A percentile compares a stretch with the other conserved stretches of the same genome.
Evolutionary conservation across 306 rosid genomes (phyloP).

Genomic region (Alnus glutinosa): DNA sequence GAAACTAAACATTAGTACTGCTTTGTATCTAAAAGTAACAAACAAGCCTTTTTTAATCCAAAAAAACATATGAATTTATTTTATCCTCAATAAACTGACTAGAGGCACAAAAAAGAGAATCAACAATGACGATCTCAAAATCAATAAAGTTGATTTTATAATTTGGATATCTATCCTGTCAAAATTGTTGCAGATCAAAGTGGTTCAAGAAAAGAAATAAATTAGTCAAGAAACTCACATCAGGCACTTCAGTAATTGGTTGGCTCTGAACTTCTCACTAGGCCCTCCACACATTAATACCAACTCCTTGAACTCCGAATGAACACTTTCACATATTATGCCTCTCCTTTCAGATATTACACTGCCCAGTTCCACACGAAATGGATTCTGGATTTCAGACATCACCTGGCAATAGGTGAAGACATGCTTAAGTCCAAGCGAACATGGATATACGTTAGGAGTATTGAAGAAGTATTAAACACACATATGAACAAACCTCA

Average conservation of each 20-base stretch:
- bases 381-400: slow-evolving; percentile 80
- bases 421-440: slow-evolving; percentile 16
- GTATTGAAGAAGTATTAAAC: slow-evolving; percentile 8
- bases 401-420: slow-evolving; percentile 52
- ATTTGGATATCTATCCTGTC: neutral
- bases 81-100: neutral
- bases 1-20: neutral
- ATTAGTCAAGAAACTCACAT: slow-evolving; percentile 48
- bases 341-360: slow-evolving; percentile 63
- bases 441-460: slow-evolving; percentile 13
- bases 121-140: neutral
- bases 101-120: neutral
- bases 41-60: neutral
- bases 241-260: slow-evolving; percentile 57
- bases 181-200: slow-evolving; percentile 19
- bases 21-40: neutral
- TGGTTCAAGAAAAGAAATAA: slow-evolving; percentile 9
- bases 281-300: slow-evolving; percentile 87
- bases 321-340: slow-evolving; percentile 76
- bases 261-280: slow-evolving; percentile 75
- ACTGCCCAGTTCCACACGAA: slow-evolving; percentile 53
- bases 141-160: neutral
- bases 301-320: slow-evolving; percentile 72
- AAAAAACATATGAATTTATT: neutral
- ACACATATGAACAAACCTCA: slow-evolving; percentile 14